Evolutionary conservation across 371 early-diverging fungal genomes (phyloP).

Genomic region (Mortierella sp.): DNA sequence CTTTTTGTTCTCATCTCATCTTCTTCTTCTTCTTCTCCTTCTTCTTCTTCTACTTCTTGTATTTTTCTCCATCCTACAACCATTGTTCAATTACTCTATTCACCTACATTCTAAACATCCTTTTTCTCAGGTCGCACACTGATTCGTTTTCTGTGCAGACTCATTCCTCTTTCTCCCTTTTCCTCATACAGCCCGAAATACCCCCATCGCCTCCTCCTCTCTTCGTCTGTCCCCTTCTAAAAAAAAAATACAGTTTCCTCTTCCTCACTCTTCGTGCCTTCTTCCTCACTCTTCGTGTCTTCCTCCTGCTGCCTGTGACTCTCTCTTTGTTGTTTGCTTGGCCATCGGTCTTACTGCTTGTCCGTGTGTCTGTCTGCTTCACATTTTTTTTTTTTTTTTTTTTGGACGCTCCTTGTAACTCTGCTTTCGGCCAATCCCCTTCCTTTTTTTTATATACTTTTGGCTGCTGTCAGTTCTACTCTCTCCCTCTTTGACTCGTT

Average conservation of each 20-base stretch:
- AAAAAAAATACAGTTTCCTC: too few species aligned
- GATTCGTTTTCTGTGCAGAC: constrained; percentile 7
- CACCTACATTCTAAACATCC: not conserved
- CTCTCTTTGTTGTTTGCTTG: not conserved
- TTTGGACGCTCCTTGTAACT: not conserved
- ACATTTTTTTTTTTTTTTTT: not conserved
- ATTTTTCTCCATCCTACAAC: too few species aligned
- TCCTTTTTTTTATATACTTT: not conserved
- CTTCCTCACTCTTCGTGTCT: not conserved
- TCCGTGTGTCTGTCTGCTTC: not conserved
- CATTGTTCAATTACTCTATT: not conserved
- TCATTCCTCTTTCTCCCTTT: constrained; percentile 13
- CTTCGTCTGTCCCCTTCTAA: constrained; percentile 6
- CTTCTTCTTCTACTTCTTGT: too few species aligned
- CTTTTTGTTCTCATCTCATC: too few species aligned
- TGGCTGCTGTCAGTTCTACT: constrained; percentile 1
- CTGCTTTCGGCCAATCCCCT: not conserved
- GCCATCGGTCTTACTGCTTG: too few species aligned
- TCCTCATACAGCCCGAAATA: not conserved
- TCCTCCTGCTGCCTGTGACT: not conserved
- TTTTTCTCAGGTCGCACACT: not conserved
- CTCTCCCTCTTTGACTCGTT: not conserved
- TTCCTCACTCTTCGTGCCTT: not conserved
- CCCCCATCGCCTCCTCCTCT: not conserved
- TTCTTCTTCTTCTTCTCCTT: too few species aligned